Base-by-base conservation (phyloP, 1,284 basidiomycete genomes). In the Sporisorium exsertum region DNA sequence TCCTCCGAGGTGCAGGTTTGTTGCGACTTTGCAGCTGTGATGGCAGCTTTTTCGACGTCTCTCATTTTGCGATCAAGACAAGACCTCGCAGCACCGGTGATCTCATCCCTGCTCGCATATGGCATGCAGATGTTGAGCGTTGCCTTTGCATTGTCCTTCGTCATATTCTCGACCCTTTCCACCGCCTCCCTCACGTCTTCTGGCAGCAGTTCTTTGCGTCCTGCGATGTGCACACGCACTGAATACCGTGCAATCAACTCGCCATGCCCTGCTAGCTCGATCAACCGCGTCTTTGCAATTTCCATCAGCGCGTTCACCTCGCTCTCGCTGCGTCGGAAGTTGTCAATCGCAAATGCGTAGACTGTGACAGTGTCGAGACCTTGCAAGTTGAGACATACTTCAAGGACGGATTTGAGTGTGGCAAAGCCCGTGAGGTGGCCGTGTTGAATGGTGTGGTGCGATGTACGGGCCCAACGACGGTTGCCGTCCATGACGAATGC, bases 401-500 rank as follows among this genome's bases (percentile, higher is more conserved):
- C 78, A 26, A 85, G 78, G 9, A 84, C 81, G 86, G 91, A 87
- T 80, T 92, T 89, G 64, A 99, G 87, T 5, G 93, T 92, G 52
- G 91, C 87, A 85, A 95, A 98, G 0, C 97, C 97, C 53, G 92
- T 91, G 6, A 89, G 87, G 86, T 99, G 97, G 0, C 97, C 96
- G 72, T 86, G 88, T 24, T 65, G 65, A 37, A 84, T 72, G 32
- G 67, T 62, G 22, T 77, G 58, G 9, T 68, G 63, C 2, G 78
- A 73, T 1, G 72, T 76, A n/a, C 92, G 89, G 0, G 97, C 96
- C 84, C 93, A 97, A 6, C 97, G 89, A 57, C 97, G 88, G 86
- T 99, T 99, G 5, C 97, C 97, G 81, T 99, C 97, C 94, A 99
- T 97, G 40, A 97, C 92, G 84, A 99, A 96, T 2, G 93, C 95